Base-by-base conservation (phyloP, 352 stramenopile genomes). In the Globisporangium apiculatum region DNA sequence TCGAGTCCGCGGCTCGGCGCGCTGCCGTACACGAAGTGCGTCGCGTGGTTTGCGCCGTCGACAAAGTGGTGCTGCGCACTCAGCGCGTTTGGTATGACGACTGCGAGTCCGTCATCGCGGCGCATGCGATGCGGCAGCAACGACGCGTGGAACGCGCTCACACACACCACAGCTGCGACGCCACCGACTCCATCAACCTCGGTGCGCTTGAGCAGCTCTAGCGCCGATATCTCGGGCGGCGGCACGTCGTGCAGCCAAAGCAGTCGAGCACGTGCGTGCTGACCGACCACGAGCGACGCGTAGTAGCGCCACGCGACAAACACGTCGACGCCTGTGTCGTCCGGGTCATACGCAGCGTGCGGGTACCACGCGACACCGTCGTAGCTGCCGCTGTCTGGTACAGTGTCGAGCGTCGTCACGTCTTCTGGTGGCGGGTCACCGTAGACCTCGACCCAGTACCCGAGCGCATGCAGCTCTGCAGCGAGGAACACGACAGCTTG, bases 271-370 rank as follows among this genome's bases (percentile, higher is more conserved):
- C 54, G 63, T 38, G 72, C 79, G 7, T 48, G 51, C 7, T 55
- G 48, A 1, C 71, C 80, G 10, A 96, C 49, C 0, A 74, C 70
- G 38, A 95, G 61, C 11, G 87, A 96, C 40, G 94, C 81, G 67
- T 93, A 73, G 45, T 97, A 96, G 2, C 91, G 64, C 91, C 91
- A 98, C 14, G 91, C 87, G 14, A 98, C 69, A 57, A 97, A 97
- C 40, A 97, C 68, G 57, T 97, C 86, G 3, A 92, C 70, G 18
- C 48, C 60, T 15, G 24, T 43, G 35, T 89, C 75, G 0, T 79
- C 58, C 1, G 75, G 55, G 55, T 96, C 77, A 65, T 87, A 96
- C 11, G 74, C 49, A 31, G 80, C 72, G 38, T 88, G 73, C 0
- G 85, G 80, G 55, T 92, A 92, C 83, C 82, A 96, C 0, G 65